Evolutionary conservation across 192 early-diverging fungal genomes (phyloP).

Genomic region (Diversispora epigaea): DNA sequence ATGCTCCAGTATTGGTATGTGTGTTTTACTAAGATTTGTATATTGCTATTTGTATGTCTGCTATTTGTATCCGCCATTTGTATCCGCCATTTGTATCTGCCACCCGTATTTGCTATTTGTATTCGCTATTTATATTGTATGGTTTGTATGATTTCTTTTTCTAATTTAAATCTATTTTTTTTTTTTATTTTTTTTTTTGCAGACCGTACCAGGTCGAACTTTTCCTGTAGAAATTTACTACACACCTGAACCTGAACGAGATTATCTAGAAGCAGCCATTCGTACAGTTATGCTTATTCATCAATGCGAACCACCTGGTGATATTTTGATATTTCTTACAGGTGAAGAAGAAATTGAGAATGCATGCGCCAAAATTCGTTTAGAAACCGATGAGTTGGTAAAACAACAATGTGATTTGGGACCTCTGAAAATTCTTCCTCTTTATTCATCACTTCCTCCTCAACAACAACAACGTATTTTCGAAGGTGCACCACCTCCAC

Average conservation of each 20-base stretch:
- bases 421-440: slow-evolving; percentile 81
- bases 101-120: slow-evolving; percentile 13
- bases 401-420: slow-evolving; percentile 61
- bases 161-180: too few species aligned
- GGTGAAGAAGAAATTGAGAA: slow-evolving; percentile 99
- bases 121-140: not conserved
- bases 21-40: not conserved
- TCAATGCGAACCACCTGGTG: slow-evolving; percentile 87
- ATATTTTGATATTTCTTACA: slow-evolving; percentile 95
- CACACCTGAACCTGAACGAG: slow-evolving; percentile 94
- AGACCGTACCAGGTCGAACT: slow-evolving; percentile 90
- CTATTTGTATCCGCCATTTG: too few species aligned
- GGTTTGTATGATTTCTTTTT: too few species aligned
- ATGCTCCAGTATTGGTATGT: slow-evolving; percentile 85
- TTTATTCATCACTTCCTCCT: slow-evolving; percentile 93
- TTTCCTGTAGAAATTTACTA: slow-evolving; percentile 99
- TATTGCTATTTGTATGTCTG: too few species aligned
- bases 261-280: slow-evolving; percentile 96
- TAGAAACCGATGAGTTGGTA: slow-evolving; percentile 72
- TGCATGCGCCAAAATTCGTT: slow-evolving; percentile 81
- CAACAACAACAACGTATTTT: slow-evolving; percentile 92
- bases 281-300: slow-evolving; percentile 95
- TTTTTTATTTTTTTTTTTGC: too few species aligned
- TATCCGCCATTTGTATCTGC: too few species aligned
- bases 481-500: slow-evolving; percentile 81